A percentile compares a stretch with the other conserved stretches of the same genome.
phyloP scores from a whole-genome alignment of 1,284 basidiomycete genomes.

The Boletus putidus region DNA sequence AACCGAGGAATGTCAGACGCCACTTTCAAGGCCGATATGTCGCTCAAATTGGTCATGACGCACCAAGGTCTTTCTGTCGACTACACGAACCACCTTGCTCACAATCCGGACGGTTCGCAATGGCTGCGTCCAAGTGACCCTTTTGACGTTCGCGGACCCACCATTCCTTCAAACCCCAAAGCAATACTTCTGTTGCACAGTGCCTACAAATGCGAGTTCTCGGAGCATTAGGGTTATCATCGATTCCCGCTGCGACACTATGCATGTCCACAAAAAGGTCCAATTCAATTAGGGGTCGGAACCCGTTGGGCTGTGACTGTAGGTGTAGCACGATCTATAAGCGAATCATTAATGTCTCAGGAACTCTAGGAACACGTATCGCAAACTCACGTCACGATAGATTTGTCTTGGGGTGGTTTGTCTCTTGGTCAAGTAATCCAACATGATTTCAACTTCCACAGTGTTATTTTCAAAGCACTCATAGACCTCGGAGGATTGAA shows the following conservation, averaged over 20 bases:
- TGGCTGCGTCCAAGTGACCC: constrained; percentile 54
- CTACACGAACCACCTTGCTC: constrained; percentile 55
- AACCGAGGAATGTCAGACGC: constrained; percentile 12
- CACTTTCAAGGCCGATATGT: neutral
- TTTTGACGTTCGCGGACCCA: constrained; percentile 74
- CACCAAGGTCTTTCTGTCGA: constrained; percentile 64
- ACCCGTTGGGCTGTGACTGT: constrained; percentile 58
- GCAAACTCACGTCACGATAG: constrained; percentile 61
- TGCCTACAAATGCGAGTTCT: constrained; percentile 61
- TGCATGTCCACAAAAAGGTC: constrained; percentile 70
- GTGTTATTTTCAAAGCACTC: constrained; percentile 73
- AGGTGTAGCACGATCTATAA: constrained; percentile 61
- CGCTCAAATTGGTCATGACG: constrained; percentile 28
- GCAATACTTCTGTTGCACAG: constrained; percentile 69
- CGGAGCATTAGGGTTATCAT: constrained; percentile 56
- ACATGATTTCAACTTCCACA: constrained; percentile 75
- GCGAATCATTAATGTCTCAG: constrained; percentile 8
- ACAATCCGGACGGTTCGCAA: constrained; percentile 62
- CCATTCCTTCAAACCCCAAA: constrained; percentile 75
- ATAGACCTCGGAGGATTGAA: constrained; percentile 70
- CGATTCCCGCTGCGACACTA: constrained; percentile 50
- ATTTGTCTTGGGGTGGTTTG: constrained; percentile 63
- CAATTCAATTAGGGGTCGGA: constrained; percentile 62
- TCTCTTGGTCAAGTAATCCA: constrained; percentile 68
- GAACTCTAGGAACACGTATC: constrained; percentile 6